phyloP scores from a whole-genome alignment of 352 stramenopile genomes.

The Poterioochromonas sp. region DNA sequence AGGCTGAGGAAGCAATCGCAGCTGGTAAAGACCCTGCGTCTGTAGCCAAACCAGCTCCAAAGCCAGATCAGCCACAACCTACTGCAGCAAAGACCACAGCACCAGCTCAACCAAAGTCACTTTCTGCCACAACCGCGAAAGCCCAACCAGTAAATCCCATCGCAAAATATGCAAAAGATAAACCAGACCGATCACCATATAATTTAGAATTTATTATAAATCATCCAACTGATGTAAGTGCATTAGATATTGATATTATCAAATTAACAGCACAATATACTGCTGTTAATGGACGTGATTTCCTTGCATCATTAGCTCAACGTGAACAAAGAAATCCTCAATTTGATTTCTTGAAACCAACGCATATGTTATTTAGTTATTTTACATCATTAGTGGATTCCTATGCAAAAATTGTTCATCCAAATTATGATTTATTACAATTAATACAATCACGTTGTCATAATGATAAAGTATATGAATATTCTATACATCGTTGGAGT shows the following conservation, averaged over 20 bases:
- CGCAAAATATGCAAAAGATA: neutral
- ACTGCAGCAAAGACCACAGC: neutral
- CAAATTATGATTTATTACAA: slow-evolving; percentile 43
- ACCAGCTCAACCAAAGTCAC: neutral
- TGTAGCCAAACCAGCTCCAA: slow-evolving; percentile 35
- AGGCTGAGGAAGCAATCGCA: slow-evolving; percentile 57
- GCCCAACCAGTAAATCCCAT: neutral
- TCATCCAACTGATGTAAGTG: slow-evolving; percentile 73
- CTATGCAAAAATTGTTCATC: slow-evolving; percentile 76
- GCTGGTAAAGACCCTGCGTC: slow-evolving; percentile 36
- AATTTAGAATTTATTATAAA: slow-evolving; percentile 51
- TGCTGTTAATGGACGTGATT: slow-evolving; percentile 76
- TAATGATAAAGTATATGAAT: slow-evolving; percentile 19
- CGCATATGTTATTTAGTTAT: slow-evolving; percentile 91
- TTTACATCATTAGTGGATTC: slow-evolving; percentile 94
- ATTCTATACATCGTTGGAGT: slow-evolving; percentile 14
- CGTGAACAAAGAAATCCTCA: slow-evolving; percentile 91
- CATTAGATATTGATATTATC: slow-evolving; percentile 91
- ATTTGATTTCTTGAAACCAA: slow-evolving; percentile 91
- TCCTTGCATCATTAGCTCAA: slow-evolving; percentile 81
- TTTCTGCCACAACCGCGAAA: neutral
- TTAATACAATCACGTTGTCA: neutral
- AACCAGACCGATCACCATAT: slow-evolving; percentile 16
- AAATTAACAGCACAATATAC: slow-evolving; percentile 97
- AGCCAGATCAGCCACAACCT: slow-evolving; percentile 41